These are phyloP conservation scores for Phaffomyces opuntiae DNA, from an alignment of 805 yeast species.

Conservation along the genomic window DNA sequence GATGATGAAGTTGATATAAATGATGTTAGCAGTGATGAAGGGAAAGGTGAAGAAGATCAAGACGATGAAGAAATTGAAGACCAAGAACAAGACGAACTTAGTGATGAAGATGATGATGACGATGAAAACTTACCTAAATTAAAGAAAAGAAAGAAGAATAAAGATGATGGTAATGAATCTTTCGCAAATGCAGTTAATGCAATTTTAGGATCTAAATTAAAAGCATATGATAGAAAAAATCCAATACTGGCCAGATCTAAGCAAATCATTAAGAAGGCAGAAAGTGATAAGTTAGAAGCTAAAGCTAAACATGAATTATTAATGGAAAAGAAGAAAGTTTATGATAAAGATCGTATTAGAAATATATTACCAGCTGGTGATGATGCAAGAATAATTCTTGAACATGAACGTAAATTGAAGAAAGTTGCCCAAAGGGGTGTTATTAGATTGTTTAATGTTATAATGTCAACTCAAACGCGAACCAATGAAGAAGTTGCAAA, in stretches of 20 bases:
- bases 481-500: conserved; percentile 44
- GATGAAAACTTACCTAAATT: conserved; percentile 39
- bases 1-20: conserved; percentile 7
- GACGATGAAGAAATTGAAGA: conserved; percentile 12
- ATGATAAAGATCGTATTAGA: conserved; percentile 61
- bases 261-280: conserved; percentile 60
- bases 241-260: conserved; percentile 89
- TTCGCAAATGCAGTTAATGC: conserved; percentile 83
- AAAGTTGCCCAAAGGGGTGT: conserved; percentile 88
- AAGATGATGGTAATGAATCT: conserved; percentile 63
- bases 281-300: conserved; percentile 72
- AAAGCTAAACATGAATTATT: conserved; percentile 69
- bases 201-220: conserved; percentile 74
- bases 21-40: conserved; percentile 9
- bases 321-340: conserved; percentile 61
- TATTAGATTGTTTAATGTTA: conserved; percentile 76
- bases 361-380: conserved; percentile 62
- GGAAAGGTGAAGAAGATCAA: conserved; percentile 11
- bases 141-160: conserved; percentile 47
- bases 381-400: conserved; percentile 50
- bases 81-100: conserved; percentile 2
- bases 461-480: conserved; percentile 66
- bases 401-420: conserved; percentile 60
- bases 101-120: conserved; percentile 22
- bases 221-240: conserved; percentile 82